phyloP scores from a whole-genome alignment of 2,329 filamentous ascomycete species.

The Alternaria sp. region DNA sequence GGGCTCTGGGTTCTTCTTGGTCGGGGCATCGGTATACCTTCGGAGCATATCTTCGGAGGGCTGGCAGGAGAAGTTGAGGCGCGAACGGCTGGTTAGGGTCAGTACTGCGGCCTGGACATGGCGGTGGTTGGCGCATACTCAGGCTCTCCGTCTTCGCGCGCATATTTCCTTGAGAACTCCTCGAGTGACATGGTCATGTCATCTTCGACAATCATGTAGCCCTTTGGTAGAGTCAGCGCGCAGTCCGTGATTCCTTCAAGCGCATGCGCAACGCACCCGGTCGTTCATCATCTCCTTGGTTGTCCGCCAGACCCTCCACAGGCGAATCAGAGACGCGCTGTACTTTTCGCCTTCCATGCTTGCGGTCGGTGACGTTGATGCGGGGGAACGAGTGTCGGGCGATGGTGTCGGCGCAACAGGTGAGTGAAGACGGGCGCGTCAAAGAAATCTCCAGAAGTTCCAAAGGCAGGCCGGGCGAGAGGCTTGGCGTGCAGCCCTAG shows the following conservation, averaged over 20 bases:
- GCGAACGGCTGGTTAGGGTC: constrained; percentile 67
- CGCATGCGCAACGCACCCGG: constrained; percentile 66
- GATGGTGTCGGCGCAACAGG: constrained; percentile 14
- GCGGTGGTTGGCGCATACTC: constrained; percentile 63
- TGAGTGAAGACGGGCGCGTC: constrained; percentile 23
- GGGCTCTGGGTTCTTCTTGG: constrained; percentile 71
- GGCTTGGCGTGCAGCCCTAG: constrained; percentile 14
- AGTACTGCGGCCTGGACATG: constrained; percentile 4
- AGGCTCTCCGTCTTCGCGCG: constrained; percentile 73
- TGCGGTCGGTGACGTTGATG: constrained; percentile 10
- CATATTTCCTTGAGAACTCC: constrained; percentile 77
- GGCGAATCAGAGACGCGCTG: constrained; percentile 57
- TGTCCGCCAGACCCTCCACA: constrained; percentile 95
- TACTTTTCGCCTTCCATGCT: constrained; percentile 40
- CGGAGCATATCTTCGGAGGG: constrained; percentile 83
- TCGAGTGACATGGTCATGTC: constrained; percentile 87
- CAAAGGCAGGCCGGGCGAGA: constrained; percentile 28
- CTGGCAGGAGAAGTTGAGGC: constrained; percentile 86
- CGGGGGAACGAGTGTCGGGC: constrained; percentile 11
- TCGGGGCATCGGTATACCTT: constrained; percentile 78
- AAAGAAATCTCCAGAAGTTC: constrained; percentile 41
- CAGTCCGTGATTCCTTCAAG: constrained; percentile 10
- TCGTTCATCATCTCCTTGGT: constrained; percentile 94
- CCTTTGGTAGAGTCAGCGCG: constrained; percentile 60
- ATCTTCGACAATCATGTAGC: constrained; percentile 88